phyloP scores from a whole-genome alignment of 805 yeast species.

The Kuraishia molischiana region DNA sequence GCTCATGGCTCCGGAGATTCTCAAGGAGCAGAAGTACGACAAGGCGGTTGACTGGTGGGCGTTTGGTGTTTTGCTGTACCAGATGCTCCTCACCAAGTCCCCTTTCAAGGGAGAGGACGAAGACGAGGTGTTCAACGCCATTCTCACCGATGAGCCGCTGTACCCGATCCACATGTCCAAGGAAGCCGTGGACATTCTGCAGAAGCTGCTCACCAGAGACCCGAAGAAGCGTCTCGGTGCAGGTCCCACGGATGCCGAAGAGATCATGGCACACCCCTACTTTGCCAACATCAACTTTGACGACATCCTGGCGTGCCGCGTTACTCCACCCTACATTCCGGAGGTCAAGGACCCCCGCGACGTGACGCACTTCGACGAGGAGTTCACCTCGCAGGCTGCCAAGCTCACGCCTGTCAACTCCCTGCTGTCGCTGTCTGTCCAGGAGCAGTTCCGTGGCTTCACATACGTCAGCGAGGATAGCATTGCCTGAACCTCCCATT shows the following conservation, averaged over 20 bases:
- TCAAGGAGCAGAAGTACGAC: constrained; percentile 86
- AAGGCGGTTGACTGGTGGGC: constrained; percentile 99
- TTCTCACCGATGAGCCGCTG: constrained; percentile 89
- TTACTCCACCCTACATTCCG: constrained; percentile 87
- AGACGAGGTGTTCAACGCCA: constrained; percentile 95
- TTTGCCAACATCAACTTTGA: constrained; percentile 87
- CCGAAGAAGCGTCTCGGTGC: constrained; percentile 79
- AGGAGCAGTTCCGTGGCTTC: constrained; percentile 96
- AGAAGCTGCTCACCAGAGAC: constrained; percentile 83
- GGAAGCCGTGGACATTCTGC: constrained; percentile 89
- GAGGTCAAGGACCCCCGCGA: constrained; percentile 82
- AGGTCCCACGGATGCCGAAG: constrained; percentile 81
- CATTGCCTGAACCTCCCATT: constrained; percentile 8
- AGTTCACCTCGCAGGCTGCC: constrained; percentile 90
- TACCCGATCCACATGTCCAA: constrained; percentile 97
- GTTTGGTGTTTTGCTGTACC: constrained; percentile 91
- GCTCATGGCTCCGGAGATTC: constrained; percentile 97
- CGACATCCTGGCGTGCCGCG: constrained; percentile 60
- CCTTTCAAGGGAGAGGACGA: constrained; percentile 88
- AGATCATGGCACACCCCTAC: constrained; percentile 92
- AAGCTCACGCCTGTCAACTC: constrained; percentile 92
- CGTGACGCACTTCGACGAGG: constrained; percentile 87
- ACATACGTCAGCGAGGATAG: constrained; percentile 68
- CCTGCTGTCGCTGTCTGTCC: constrained; percentile 74
- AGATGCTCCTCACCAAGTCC: constrained; percentile 92